Conservation (phyloP, 2,329 filamentous ascomycete genomes). For the Drechslera avenae region DNA sequence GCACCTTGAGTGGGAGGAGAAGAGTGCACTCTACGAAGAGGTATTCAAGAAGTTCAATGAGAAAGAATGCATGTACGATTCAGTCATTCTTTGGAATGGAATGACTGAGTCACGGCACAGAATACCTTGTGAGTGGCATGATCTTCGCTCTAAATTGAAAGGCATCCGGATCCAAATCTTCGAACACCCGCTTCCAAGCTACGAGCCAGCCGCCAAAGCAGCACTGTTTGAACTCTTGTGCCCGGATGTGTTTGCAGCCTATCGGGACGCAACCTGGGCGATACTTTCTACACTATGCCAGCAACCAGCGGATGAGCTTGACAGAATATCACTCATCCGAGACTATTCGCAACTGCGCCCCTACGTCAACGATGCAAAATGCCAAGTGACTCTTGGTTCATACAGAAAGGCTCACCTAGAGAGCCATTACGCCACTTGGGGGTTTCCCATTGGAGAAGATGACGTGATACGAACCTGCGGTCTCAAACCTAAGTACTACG, state of each 20-base stretch:
- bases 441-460: constrained; percentile 50
- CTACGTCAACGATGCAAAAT: constrained; percentile 19
- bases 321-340: constrained; percentile 29
- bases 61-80: constrained; percentile 38
- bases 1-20: constrained; percentile 46
- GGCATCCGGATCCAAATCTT: constrained; percentile 54
- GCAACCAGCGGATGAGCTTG: background rate
- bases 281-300: constrained; percentile 50
- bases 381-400: constrained; percentile 51
- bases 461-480: constrained; percentile 56
- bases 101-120: constrained; percentile 15
- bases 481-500: constrained; percentile 56
- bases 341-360: constrained; percentile 42
- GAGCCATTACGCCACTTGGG: constrained; percentile 55
- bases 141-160: constrained; percentile 41
- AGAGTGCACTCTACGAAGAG: constrained; percentile 26
- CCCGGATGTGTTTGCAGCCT: constrained; percentile 54
- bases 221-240: constrained; percentile 59
- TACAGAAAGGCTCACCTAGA: constrained; percentile 53
- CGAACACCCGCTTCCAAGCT: constrained; percentile 57
- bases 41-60: constrained; percentile 33
- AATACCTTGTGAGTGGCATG: constrained; percentile 54
- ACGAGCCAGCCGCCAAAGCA: constrained; percentile 45
- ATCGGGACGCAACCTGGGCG: constrained; percentile 60
- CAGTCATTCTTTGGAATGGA: constrained; percentile 28